Evolutionary conservation across 441 rosid genomes (phyloP), one percentile per base, ranked within the genome.

Genomic region (Euphorbia schlechtendalii): DNA sequence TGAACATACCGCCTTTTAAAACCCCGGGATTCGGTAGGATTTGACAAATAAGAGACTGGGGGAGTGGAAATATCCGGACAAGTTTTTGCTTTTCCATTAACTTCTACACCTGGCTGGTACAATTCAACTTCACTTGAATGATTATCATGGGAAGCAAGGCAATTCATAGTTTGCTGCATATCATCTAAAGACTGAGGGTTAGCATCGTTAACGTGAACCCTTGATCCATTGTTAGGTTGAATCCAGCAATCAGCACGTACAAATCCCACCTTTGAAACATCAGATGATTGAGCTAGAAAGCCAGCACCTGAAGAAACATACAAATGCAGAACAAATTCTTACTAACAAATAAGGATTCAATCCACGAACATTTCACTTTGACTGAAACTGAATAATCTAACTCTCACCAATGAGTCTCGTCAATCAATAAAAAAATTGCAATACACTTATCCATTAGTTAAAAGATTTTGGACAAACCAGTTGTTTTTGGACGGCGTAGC

Each of bases 1-100:
- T 57, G 61, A 43, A 61, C 63, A 49, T 36, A 34, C 22, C 28
- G 67, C 64, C 67, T 54, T 61, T 72, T 72, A 48, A 48, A 59
- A 18, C 54, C 68, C 57, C 8, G 36, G 18, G 55, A 53, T 48
- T 65, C 61, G 22, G 40, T 43, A 58, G 53, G 27, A 57, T 21
- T 56, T 56, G 43, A 51, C 61, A 18, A 3, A 52, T 21, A 65
- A 54, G 72, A 63, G 40, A 12, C 20, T 15, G 6, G 10, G 22
- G 65, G 30, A 36, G 48, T 24, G 32, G 46, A 20, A 48, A 5
- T 57, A 18, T 48, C 56, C 52, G 17, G 4, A 45, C 18, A 22
- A 53, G 52, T n/a, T n/a, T n/a, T n/a, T n/a, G n/a, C 11, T 30
- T 63, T 51, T 52, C 30, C 49, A 46, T 7, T 28, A 40, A 22